A percentile compares a stretch with the other conserved stretches of the same genome.
phyloP scores from a whole-genome alignment of 1,139 yeast genomes.

The Taphrina wiesneri region DNA sequence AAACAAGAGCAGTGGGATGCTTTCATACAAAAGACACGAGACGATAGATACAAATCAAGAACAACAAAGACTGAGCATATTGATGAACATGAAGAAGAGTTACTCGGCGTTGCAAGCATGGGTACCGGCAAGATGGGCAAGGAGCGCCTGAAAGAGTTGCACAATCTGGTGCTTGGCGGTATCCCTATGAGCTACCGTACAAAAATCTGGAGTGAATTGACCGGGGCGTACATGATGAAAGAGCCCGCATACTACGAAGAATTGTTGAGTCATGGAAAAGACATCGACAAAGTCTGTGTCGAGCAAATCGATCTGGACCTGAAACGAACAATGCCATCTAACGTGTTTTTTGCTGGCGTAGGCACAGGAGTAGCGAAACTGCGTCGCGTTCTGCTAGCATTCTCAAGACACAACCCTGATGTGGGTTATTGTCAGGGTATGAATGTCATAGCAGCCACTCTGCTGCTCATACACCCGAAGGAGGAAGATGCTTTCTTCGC shows the following conservation, averaged over 20 bases:
- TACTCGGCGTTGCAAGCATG: slow-evolving; percentile 47
- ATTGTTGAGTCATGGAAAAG: slow-evolving; percentile 40
- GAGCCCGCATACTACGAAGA: slow-evolving; percentile 56
- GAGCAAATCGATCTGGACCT: slow-evolving; percentile 59
- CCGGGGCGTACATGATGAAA: slow-evolving; percentile 54
- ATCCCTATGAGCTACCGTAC: slow-evolving; percentile 56
- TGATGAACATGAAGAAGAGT: slow-evolving; percentile 44
- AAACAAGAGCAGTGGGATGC: slow-evolving; percentile 45
- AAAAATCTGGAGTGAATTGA: slow-evolving; percentile 57
- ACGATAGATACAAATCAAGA: slow-evolving; percentile 37
- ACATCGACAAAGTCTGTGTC: slow-evolving; percentile 48
- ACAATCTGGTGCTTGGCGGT: slow-evolving; percentile 50
- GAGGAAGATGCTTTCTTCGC: slow-evolving; percentile 65
- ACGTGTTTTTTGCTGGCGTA: slow-evolving; percentile 57
- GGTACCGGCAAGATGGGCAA: slow-evolving; percentile 39
- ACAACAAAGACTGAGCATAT: slow-evolving; percentile 36
- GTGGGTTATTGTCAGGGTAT: slow-evolving; percentile 64
- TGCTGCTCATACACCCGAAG: slow-evolving; percentile 52
- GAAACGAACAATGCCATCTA: slow-evolving; percentile 59
- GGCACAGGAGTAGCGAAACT: slow-evolving; percentile 59
- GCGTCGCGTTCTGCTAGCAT: slow-evolving; percentile 56
- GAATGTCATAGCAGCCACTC: slow-evolving; percentile 61
- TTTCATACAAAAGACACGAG: slow-evolving; percentile 43
- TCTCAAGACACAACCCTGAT: slow-evolving; percentile 53
- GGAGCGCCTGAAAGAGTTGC: slow-evolving; percentile 47